Conservation (phyloP, 768 basidiomycete genomes). For the Strobilomyces confusus region DNA sequence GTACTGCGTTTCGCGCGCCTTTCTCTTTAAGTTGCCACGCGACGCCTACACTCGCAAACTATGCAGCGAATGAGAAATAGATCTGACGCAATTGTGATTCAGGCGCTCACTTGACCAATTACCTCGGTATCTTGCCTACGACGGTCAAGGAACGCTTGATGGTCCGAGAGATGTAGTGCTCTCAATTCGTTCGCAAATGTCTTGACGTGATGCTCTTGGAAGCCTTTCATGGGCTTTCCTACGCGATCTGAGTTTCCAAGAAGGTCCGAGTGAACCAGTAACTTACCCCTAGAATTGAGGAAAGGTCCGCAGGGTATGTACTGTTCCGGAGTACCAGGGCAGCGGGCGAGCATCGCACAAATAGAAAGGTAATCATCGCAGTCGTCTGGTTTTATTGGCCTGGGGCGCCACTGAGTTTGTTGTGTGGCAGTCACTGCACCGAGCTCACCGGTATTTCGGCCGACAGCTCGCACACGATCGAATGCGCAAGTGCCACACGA, state of each 20-base stretch:
- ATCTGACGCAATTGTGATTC: background rate
- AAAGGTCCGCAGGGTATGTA: constrained; percentile 28
- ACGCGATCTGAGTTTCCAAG: constrained; percentile 3
- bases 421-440: background rate
- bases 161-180: constrained; percentile 12
- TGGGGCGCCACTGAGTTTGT: background rate
- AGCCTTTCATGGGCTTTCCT: constrained; percentile 21
- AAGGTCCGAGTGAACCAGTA: background rate
- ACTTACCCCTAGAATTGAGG: constrained; percentile 22
- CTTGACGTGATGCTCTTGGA: constrained; percentile 19
- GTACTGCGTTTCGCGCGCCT: constrained; percentile 14
- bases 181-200: constrained; percentile 13
- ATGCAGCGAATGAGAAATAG: constrained; percentile 5
- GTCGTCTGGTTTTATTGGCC: constrained; percentile 18
- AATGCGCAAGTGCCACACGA: constrained; percentile 31
- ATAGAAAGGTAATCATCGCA: constrained; percentile 4
- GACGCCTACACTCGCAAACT: constrained; percentile 27
- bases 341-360: constrained; percentile 8
- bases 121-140: constrained; percentile 7
- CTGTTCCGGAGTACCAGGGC: constrained; percentile 10
- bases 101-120: constrained; percentile 10
- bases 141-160: constrained; percentile 18
- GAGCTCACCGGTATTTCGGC: constrained; percentile 22
- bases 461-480: constrained; percentile 30
- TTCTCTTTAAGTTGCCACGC: constrained; percentile 23